Evolutionary conservation across 345 rosid species (phyloP).

Genomic region (Acer campestre): DNA sequence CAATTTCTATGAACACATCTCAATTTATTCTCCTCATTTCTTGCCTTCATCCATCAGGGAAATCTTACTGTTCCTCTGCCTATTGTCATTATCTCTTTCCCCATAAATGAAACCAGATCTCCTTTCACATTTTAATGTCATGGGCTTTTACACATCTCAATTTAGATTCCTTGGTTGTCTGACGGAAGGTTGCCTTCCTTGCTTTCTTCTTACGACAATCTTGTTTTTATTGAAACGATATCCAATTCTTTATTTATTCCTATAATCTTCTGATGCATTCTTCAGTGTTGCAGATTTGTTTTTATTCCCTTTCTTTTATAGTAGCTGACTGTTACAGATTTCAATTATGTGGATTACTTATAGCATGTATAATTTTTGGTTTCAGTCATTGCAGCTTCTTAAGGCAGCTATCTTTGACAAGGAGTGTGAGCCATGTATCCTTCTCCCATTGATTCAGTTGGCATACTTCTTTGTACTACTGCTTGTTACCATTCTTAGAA

Average conservation of each 20-base stretch:
- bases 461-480: neutral
- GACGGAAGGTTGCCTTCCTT: neutral
- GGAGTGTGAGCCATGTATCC: slow-evolving; percentile 93
- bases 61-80: neutral
- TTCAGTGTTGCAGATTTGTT: neutral
- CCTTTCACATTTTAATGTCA: neutral
- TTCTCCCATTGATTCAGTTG: slow-evolving; percentile 11
- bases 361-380: neutral
- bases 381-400: slow-evolving; percentile 83
- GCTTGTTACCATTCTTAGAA: neutral
- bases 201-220: neutral
- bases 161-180: neutral
- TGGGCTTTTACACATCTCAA: neutral
- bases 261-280: neutral
- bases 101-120: neutral
- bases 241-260: too few species aligned
- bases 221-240: too few species aligned
- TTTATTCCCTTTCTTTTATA: neutral
- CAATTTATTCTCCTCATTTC: neutral
- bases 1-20: neutral
- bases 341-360: neutral
- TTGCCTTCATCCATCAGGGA: neutral
- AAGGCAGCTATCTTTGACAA: slow-evolving; percentile 73
- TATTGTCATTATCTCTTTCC: neutral
- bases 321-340: neutral